A percentile compares a stretch with the other conserved stretches of the same genome.
These are phyloP conservation scores for Colletotrichum navitas DNA, from an alignment of 2,329 filamentous ascomycete genomes.

Conservation along the genomic window DNA sequence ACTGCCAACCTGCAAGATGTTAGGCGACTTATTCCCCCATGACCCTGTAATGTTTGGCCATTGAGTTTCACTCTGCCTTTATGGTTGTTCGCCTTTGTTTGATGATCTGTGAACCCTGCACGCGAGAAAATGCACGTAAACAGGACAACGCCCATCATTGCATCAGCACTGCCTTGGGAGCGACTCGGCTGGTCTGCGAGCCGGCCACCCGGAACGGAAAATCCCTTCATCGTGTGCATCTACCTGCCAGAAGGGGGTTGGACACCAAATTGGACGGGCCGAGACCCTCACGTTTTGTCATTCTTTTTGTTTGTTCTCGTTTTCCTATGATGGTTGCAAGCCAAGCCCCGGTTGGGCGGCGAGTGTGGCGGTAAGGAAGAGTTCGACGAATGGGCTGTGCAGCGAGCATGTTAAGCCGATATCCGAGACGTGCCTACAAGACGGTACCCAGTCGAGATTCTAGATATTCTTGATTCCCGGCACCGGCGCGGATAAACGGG, in stretches of 20 bases:
- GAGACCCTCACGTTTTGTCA: neutral
- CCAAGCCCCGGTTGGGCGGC: neutral
- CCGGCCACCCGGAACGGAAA: constrained; percentile 15
- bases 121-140: constrained; percentile 30
- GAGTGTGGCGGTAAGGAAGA: constrained; percentile 5
- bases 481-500: constrained; percentile 2
- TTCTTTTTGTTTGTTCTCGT: neutral
- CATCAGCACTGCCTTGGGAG: neutral
- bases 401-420: constrained; percentile 22
- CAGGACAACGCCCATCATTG: constrained; percentile 17
- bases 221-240: constrained; percentile 3
- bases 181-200: constrained; percentile 9
- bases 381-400: constrained; percentile 8
- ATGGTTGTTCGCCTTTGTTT: constrained; percentile 38
- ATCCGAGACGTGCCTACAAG: constrained; percentile 28
- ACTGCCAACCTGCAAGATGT: neutral
- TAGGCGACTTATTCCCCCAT: neutral
- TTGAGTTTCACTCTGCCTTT: constrained; percentile 28
- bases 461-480: neutral
- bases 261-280: neutral
- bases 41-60: constrained; percentile 20
- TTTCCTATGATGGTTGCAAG: neutral
- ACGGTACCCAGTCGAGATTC: constrained; percentile 2
- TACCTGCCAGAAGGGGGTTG: neutral
- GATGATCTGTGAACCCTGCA: constrained; percentile 43